Conservation (phyloP, 1,284 basidiomycete species). For the Leccinum fuscescens region DNA sequence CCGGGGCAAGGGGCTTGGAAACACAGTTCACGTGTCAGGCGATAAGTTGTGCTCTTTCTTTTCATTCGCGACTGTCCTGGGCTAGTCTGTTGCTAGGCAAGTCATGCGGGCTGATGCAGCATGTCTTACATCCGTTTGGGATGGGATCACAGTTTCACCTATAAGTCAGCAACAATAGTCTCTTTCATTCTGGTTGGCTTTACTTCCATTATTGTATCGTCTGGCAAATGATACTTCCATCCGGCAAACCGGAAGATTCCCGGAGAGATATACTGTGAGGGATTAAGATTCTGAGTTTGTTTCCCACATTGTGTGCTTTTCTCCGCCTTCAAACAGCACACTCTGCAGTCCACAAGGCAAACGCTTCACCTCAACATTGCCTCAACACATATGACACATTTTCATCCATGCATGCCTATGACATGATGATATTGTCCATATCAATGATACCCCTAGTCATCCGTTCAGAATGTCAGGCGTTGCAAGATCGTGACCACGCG, state of each 20-base stretch:
- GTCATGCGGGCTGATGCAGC: background rate
- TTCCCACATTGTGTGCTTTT: background rate
- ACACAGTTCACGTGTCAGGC: background rate
- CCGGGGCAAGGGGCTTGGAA: background rate
- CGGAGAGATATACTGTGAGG: background rate
- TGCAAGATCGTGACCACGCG: background rate
- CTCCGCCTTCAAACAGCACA: background rate
- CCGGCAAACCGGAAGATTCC: background rate
- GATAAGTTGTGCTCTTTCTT: background rate
- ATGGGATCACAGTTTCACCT: background rate
- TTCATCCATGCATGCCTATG: background rate
- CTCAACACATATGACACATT: background rate
- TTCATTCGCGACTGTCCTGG: background rate
- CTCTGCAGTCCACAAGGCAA: background rate
- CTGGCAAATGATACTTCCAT: too few relatives aligned
- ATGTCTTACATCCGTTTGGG: background rate
- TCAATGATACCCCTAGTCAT: background rate
- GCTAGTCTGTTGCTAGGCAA: background rate
- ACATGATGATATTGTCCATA: background rate
- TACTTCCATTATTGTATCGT: background rate
- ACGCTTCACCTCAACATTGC: background rate
- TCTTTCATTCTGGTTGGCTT: background rate
- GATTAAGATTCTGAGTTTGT: background rate
- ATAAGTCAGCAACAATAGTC: background rate
- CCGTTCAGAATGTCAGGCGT: background rate